Evolutionary conservation across 2,329 filamentous ascomycete species (phyloP).

Genomic region (Beauveria scarabaeidicola): DNA sequence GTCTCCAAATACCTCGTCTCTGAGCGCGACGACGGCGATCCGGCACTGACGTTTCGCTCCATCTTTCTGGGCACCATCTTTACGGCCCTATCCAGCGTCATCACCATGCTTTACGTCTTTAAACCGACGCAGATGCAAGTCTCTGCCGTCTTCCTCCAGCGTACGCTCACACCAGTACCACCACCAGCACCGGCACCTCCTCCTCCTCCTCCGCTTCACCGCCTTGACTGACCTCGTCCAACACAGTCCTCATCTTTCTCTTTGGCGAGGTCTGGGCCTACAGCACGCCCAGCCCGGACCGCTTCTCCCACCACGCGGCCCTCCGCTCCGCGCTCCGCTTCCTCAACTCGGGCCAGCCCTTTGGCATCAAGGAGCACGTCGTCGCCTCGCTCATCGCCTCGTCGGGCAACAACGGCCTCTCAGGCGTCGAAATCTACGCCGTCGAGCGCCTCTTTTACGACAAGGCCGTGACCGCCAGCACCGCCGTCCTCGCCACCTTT

Average conservation of each 20-base stretch:
- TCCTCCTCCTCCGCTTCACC: no score
- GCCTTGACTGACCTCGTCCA: neutral
- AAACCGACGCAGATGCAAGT: conserved; percentile 15
- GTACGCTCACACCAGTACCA: neutral
- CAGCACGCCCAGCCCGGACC: conserved; percentile 10
- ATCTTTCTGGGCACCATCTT: conserved; percentile 14
- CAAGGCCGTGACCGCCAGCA: conserved; percentile 16
- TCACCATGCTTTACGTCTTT: conserved; percentile 17
- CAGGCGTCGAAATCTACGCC: conserved; percentile 16
- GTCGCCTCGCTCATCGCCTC: conserved; percentile 16
- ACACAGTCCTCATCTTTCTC: conserved; percentile 11
- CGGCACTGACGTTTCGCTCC: conserved; percentile 16
- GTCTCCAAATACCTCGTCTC: conserved; percentile 17
- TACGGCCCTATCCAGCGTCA: conserved; percentile 16
- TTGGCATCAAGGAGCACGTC: conserved; percentile 17
- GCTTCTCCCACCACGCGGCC: conserved; percentile 7
- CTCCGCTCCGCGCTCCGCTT: conserved; percentile 11
- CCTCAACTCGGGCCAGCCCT: conserved; percentile 15
- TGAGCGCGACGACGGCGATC: conserved; percentile 15
- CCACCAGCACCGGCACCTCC: neutral
- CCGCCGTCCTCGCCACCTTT: conserved; percentile 21
- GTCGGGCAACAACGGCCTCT: conserved; percentile 15
- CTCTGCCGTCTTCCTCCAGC: conserved; percentile 14
- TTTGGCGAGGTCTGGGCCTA: conserved; percentile 13
- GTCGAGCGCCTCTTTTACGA: conserved; percentile 17